phyloP scores from a whole-genome alignment of 1,284 basidiomycete species.

The Leccinum subrobustum region DNA sequence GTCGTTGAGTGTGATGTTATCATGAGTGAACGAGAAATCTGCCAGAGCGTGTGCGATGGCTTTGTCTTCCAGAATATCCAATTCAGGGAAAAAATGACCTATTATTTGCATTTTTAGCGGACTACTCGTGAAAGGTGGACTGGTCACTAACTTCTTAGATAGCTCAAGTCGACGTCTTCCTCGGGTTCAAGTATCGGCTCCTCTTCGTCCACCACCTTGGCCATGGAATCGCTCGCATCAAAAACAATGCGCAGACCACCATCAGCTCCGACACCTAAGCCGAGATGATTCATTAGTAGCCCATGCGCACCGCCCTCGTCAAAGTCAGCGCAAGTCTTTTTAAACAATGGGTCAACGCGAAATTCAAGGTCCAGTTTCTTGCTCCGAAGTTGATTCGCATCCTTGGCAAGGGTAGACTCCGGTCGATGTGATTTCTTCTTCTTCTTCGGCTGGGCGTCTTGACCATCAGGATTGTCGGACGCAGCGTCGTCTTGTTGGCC shows the following conservation, averaged over 20 bases:
- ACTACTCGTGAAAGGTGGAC: constrained; percentile 1
- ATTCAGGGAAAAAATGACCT: constrained; percentile 69
- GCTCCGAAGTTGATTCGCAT: constrained; percentile 76
- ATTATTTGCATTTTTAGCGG: constrained; percentile 17
- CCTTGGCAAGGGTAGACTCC: constrained; percentile 85
- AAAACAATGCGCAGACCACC: constrained; percentile 90
- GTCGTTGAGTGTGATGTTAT: constrained; percentile 62
- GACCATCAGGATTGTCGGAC: constrained; percentile 62
- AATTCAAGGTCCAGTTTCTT: constrained; percentile 97
- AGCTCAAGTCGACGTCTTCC: constrained; percentile 67
- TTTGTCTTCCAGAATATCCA: constrained; percentile 61
- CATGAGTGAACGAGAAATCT: constrained; percentile 76
- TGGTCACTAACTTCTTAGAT: constrained; percentile 60
- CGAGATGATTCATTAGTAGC: constrained; percentile 89
- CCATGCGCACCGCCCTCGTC: constrained; percentile 98
- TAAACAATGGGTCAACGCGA: constrained; percentile 94
- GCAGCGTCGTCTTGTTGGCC: constrained; percentile 57
- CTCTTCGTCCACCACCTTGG: constrained; percentile 76
- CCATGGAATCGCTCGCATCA: constrained; percentile 90
- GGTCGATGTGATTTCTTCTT: constrained; percentile 63
- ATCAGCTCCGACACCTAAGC: constrained; percentile 74
- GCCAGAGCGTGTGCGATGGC: constrained; percentile 80
- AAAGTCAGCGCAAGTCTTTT: constrained; percentile 97
- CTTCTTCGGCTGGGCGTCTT: constrained; percentile 58
- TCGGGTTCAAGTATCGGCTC: constrained; percentile 61